These are phyloP conservation scores for Yarrowia galli DNA, from an alignment of 1,139 yeast species.

Conservation along the genomic window DNA sequence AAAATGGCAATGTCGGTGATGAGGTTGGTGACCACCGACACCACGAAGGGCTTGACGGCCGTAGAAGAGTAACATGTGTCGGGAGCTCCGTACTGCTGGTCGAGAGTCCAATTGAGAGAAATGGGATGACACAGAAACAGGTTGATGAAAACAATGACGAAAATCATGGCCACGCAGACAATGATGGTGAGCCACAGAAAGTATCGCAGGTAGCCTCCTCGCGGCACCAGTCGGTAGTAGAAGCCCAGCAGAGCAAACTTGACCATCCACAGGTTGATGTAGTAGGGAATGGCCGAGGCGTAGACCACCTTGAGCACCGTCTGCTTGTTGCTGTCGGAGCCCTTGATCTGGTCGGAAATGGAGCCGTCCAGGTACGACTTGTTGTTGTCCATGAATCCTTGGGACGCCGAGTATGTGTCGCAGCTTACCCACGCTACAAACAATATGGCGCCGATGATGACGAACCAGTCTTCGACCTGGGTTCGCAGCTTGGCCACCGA, in stretches of 20 bases:
- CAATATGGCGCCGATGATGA: constrained; percentile 45
- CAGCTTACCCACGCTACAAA: constrained; percentile 47
- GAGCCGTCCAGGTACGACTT: constrained; percentile 45
- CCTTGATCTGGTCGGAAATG: constrained; percentile 43
- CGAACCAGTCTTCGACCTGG: constrained; percentile 47
- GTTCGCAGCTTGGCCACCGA: constrained; percentile 45
- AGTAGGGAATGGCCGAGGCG: constrained; percentile 48
- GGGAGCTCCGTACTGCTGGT: constrained; percentile 36
- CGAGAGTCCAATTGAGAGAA: constrained; percentile 47
- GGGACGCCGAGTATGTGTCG: constrained; percentile 46
- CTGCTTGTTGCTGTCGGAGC: constrained; percentile 42
- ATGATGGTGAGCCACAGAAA: constrained; percentile 44
- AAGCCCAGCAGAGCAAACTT: constrained; percentile 48
- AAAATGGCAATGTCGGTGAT: constrained; percentile 47
- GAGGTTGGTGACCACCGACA: constrained; percentile 47
- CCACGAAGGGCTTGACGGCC: constrained; percentile 46
- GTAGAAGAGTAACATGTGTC: constrained; percentile 48
- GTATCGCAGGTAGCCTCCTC: constrained; percentile 43
- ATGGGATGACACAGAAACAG: constrained; percentile 48
- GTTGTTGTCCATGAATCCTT: constrained; percentile 47
- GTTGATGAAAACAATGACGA: constrained; percentile 45
- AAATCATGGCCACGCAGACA: constrained; percentile 42
- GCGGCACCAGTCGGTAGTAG: constrained; percentile 47
- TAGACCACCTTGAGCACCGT: constrained; percentile 46
- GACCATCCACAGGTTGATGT: constrained; percentile 47